phyloP scores from a whole-genome alignment of 106 monocot species.

The Dioscorea dumetorum region DNA sequence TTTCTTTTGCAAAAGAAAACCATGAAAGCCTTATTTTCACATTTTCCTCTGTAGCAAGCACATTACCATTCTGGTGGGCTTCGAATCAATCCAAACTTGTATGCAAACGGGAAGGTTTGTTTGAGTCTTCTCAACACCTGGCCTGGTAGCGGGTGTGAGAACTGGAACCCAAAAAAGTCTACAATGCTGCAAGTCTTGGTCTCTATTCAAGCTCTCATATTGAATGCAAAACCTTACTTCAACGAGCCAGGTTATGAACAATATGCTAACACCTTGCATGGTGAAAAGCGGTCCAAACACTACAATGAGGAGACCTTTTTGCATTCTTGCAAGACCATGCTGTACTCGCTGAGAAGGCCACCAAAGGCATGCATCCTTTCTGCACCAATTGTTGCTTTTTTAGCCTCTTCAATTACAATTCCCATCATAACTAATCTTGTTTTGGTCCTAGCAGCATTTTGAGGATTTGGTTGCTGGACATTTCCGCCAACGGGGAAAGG shows the following conservation, averaged over 20 bases:
- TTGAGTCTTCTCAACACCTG: constrained; percentile 43
- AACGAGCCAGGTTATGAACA: constrained; percentile 25
- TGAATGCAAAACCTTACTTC: constrained; percentile 40
- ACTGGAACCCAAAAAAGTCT: constrained; percentile 25
- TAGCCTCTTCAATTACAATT: background rate
- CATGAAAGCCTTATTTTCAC: too few relatives aligned
- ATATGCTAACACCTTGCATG: constrained; percentile 15
- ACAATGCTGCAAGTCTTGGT: constrained; percentile 41
- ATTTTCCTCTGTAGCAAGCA: constrained; percentile 17
- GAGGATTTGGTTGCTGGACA: constrained; percentile 45
- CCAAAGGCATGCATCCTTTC: constrained; percentile 21
- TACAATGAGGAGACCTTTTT: constrained; percentile 34
- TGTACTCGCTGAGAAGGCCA: constrained; percentile 22
- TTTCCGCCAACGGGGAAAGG: constrained; percentile 26
- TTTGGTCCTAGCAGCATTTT: constrained; percentile 45
- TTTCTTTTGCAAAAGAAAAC: too few relatives aligned
- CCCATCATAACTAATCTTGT: background rate
- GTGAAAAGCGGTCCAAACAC: constrained; percentile 10
- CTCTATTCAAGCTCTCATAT: constrained; percentile 37
- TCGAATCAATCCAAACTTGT: constrained; percentile 39
- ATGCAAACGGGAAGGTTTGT: constrained; percentile 28
- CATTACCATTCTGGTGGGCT: constrained; percentile 36
- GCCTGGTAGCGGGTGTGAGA: constrained; percentile 29
- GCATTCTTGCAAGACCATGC: constrained; percentile 33
- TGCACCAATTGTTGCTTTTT: background rate